These are phyloP conservation scores for Castanea crenata DNA, from an alignment of 306 rosid species.

Conservation along the genomic window DNA sequence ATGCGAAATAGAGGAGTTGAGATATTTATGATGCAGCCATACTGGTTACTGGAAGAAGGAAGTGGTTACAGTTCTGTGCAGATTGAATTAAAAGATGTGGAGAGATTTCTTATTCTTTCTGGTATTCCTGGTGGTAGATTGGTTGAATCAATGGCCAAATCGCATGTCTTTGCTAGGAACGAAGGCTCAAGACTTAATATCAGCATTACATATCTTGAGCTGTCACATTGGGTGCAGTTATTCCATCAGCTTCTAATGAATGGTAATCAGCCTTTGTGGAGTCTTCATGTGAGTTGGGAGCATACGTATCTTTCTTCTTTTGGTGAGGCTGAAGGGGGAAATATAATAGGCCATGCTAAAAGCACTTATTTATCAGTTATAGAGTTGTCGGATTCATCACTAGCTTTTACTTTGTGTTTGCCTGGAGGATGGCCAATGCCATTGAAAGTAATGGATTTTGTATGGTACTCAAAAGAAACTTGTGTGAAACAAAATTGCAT, in stretches of 20 bases:
- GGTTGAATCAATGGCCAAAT: slow-evolving; percentile 68
- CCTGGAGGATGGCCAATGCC: slow-evolving; percentile 94
- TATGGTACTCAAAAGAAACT: slow-evolving; percentile 62
- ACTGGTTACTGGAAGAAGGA: slow-evolving; percentile 56
- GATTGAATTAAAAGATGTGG: slow-evolving; percentile 54
- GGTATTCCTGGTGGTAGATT: slow-evolving; percentile 65
- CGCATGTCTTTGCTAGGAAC: slow-evolving; percentile 71
- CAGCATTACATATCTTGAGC: slow-evolving; percentile 68
- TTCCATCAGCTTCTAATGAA: slow-evolving; percentile 67
- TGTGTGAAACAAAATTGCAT: slow-evolving; percentile 63
- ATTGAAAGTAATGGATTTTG: slow-evolving; percentile 51
- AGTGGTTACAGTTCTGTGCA: slow-evolving; percentile 29
- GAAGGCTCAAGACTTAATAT: slow-evolving; percentile 50
- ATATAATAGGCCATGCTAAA: slow-evolving; percentile 48
- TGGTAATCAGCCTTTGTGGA: slow-evolving; percentile 72
- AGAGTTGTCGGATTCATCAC: slow-evolving; percentile 33
- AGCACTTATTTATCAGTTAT: slow-evolving; percentile 32
- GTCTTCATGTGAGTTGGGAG: slow-evolving; percentile 88
- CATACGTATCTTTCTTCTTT: slow-evolving; percentile 75
- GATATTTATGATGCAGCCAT: slow-evolving; percentile 77
- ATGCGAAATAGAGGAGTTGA: slow-evolving; percentile 99
- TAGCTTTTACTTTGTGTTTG: slow-evolving; percentile 38
- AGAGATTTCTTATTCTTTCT: slow-evolving; percentile 59
- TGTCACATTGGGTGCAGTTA: slow-evolving; percentile 86
- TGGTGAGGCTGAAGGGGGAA: slow-evolving; percentile 59